Evolutionary conservation across 2,329 filamentous ascomycete genomes (phyloP), one percentile per base, ranked within the genome.

Genomic region (Ophiostoma pallidulum): DNA sequence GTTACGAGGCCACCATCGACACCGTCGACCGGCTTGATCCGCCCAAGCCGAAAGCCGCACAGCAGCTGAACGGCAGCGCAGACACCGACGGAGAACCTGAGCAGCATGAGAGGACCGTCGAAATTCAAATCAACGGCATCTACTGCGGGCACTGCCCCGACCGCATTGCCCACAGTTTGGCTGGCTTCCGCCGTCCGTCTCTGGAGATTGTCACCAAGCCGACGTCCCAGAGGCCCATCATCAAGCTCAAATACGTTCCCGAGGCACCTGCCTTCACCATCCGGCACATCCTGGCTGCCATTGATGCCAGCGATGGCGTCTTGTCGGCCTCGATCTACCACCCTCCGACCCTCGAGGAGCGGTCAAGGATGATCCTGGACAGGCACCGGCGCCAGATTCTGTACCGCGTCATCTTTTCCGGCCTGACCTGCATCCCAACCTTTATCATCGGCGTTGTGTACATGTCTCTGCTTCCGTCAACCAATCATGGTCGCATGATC

Each of bases 361-460:
- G 86, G 9, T 86, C 88, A 3, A 78, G 77, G 53, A 69, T 72
- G 33, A 86, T 95, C 60, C 82, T 86, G 51, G 71, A 72, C 18
- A 76, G 75, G 49, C 86, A 94, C 57, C 78, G 83, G 57, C 74
- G 69, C 20, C 74, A 81, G 28, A 75, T 94, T 13, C 64, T 90
- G 0, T 69, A 76, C 50, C 81, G 90, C n/a, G 73, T 88, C 14
- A 59, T 84, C 1, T 71, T 94, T 47, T 83, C 86, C 1, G 63
- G 84, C 24, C 57, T 82, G 22, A 68, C 84, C 6, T 82, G 84
- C 18, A 82, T 96, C 38, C 90, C 91, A 2, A 87, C 86, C 0
- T 90, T 96, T 56, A 62, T 94, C 43, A 80, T 96, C 33, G 90
- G 91, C 3, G 86, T 96, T 45, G 80, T 94, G 1, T 94, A 87